These are phyloP conservation scores for Lumnitzera littorea DNA, from an alignment of 345 rosid species.

Conservation along the genomic window DNA sequence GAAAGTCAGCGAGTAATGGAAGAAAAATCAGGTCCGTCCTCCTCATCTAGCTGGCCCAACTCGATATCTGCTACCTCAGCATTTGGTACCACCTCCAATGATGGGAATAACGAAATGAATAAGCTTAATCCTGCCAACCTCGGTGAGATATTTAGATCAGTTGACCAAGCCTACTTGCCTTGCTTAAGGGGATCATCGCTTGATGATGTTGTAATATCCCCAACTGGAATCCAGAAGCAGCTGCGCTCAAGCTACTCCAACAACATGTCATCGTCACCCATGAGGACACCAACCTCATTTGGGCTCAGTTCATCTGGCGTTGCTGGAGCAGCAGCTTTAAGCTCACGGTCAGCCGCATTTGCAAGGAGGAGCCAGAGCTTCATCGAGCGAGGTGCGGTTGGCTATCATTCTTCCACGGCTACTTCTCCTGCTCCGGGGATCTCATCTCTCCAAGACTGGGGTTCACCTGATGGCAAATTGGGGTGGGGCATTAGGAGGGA, in stretches of 20 bases:
- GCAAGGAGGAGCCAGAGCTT: slow-evolving; percentile 68
- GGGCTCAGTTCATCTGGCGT: slow-evolving; percentile 34
- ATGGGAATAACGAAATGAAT: slow-evolving; percentile 35
- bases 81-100: slow-evolving; percentile 26
- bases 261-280: slow-evolving; percentile 43
- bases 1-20: slow-evolving; percentile 40
- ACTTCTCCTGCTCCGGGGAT: slow-evolving; percentile 24
- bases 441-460: slow-evolving; percentile 50
- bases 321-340: slow-evolving; percentile 34
- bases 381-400: slow-evolving; percentile 41
- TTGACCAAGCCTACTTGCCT: slow-evolving; percentile 28
- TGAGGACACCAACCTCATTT: slow-evolving; percentile 32
- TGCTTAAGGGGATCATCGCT: slow-evolving; percentile 38
- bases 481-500: slow-evolving; percentile 76
- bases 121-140: slow-evolving; percentile 58
- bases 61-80: slow-evolving; percentile 32
- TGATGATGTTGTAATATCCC: slow-evolving; percentile 19
- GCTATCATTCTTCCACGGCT: slow-evolving; percentile 30
- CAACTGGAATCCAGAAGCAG: slow-evolving; percentile 35
- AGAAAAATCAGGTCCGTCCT: slow-evolving; percentile 44
- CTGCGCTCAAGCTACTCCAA: slow-evolving; percentile 39
- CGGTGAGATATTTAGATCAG: slow-evolving; percentile 53
- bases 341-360: slow-evolving; percentile 60
- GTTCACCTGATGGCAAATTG: slow-evolving; percentile 68
- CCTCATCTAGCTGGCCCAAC: slow-evolving; percentile 62